Evolutionary conservation across 768 basidiomycete genomes (phyloP).

Genomic region (Pholiota molesta): DNA sequence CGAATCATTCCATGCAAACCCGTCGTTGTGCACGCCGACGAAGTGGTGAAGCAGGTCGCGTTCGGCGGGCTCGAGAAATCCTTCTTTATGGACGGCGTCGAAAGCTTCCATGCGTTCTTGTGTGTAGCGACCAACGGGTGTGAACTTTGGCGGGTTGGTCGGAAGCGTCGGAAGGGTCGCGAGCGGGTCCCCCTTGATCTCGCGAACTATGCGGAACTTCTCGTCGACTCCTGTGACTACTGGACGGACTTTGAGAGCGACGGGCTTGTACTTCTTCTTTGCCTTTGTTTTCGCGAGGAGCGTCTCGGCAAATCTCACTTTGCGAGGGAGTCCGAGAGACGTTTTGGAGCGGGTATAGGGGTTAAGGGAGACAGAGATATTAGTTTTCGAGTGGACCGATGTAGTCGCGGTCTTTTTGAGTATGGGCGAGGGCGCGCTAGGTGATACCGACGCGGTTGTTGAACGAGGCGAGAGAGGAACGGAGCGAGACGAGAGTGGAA

Average conservation of each 20-base stretch:
- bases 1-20: constrained; percentile 22
- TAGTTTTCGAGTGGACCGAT: no score
- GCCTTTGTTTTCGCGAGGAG: no score
- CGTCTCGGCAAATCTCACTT: no score
- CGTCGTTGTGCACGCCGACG: constrained; percentile 23
- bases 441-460: no score
- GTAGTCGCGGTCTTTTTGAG: no score
- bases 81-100: constrained; percentile 20
- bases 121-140: constrained; percentile 23
- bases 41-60: constrained; percentile 33
- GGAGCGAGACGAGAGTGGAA: no score
- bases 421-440: no score
- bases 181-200: constrained; percentile 31
- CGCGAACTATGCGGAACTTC: constrained; percentile 26
- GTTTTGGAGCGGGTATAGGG: no score
- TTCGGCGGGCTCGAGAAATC: constrained; percentile 23
- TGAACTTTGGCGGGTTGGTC: constrained; percentile 21
- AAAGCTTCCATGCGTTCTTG: constrained; percentile 24
- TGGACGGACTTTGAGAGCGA: constrained; percentile 29
- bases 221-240: constrained; percentile 24
- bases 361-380: no score
- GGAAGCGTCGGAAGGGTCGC: constrained; percentile 22
- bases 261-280: constrained; percentile 32
- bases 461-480: no score
- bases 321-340: background rate